These are phyloP conservation scores for Mucor racemosus DNA, from an alignment of 371 early-diverging fungal species.

Conservation along the genomic window DNA sequence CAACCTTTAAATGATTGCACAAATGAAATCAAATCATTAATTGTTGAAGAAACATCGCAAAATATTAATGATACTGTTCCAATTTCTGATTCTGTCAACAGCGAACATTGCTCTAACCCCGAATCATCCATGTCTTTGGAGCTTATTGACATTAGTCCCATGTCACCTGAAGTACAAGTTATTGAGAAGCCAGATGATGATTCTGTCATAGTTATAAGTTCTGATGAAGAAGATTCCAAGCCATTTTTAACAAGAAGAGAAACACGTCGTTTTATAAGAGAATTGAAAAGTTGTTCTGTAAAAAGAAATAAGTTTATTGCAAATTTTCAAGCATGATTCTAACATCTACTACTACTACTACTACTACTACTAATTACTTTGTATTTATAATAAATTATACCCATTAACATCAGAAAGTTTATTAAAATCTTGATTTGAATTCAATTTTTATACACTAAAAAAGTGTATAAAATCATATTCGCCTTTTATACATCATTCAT, in stretches of 20 bases:
- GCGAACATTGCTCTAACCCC: neutral
- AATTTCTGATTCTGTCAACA: neutral
- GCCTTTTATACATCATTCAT: constrained; percentile 9
- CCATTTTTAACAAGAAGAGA: neutral
- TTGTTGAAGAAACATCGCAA: neutral
- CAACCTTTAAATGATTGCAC: neutral
- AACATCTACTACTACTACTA: neutral
- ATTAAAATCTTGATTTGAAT: neutral
- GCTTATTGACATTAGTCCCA: neutral
- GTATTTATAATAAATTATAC: neutral
- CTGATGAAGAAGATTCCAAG: neutral
- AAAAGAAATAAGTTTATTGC: neutral
- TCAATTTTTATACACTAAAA: neutral
- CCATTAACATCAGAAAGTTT: neutral
- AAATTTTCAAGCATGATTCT: neutral
- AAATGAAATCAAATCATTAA: neutral
- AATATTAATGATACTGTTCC: neutral
- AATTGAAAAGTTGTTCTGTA: neutral
- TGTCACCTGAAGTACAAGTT: neutral
- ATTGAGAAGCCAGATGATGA: neutral
- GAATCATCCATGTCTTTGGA: neutral
- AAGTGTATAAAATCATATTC: neutral
- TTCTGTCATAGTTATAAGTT: neutral
- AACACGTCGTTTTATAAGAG: neutral
- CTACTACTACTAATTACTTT: neutral